These are phyloP conservation scores for Thoreauomyces humboldtii DNA, from an alignment of 192 early-diverging fungal genomes.

Conservation along the genomic window DNA sequence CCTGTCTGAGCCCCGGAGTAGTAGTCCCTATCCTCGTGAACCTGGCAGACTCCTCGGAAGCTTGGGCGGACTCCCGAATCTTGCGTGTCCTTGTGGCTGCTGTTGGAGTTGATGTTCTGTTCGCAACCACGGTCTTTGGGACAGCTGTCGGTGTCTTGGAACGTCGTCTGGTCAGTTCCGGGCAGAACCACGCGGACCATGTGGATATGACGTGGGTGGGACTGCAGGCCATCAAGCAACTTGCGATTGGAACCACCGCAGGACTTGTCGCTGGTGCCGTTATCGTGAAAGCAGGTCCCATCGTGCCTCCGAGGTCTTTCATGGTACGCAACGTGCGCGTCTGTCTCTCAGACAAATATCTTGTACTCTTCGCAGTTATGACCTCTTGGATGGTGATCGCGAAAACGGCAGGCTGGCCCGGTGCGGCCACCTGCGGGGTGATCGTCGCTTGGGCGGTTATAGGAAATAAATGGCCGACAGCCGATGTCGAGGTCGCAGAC, in stretches of 20 bases:
- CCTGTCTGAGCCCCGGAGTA: slow-evolving; percentile 6
- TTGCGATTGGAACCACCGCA: too few relatives aligned
- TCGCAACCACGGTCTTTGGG: slow-evolving; percentile 16
- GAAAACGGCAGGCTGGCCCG: slow-evolving; percentile 1
- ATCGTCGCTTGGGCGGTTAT: slow-evolving; percentile 6
- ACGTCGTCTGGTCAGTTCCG: not conserved
- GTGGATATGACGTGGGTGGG: too few relatives aligned
- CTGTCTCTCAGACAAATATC: not conserved
- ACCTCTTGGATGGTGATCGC: slow-evolving; percentile 6
- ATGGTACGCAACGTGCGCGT: too few relatives aligned
- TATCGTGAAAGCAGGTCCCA: too few relatives aligned
- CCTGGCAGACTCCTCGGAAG: not conserved
- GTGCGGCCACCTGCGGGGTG: slow-evolving; percentile 8
- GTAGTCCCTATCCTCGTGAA: slow-evolving; percentile 6
- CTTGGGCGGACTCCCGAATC: not conserved
- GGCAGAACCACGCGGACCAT: too few relatives aligned
- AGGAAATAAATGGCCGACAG: not conserved
- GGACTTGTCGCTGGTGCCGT: too few relatives aligned
- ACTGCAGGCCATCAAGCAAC: too few relatives aligned
- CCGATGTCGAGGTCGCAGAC: slow-evolving; percentile 1
- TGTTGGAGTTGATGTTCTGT: slow-evolving; percentile 5
- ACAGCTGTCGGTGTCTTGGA: not conserved
- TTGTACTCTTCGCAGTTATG: not conserved
- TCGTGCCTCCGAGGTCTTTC: too few relatives aligned
- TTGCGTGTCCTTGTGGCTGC: slow-evolving; percentile 5